A percentile compares a stretch with the other conserved stretches of the same genome.
These are phyloP conservation scores for Drosera capensis DNA, from an alignment of 148 eudicot species.

Conservation along the genomic window DNA sequence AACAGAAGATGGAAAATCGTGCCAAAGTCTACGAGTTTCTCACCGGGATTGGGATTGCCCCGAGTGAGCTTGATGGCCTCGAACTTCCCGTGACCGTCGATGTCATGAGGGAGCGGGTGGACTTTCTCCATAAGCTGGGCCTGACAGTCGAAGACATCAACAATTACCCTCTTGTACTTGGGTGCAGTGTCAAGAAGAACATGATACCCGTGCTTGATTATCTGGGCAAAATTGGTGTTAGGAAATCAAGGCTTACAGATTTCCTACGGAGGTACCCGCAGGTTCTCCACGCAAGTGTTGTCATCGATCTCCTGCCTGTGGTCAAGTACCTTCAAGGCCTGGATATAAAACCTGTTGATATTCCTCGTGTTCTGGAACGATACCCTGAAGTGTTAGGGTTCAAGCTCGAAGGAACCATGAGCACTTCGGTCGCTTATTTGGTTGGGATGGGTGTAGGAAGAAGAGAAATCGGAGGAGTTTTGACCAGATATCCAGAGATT, in stretches of 20 bases:
- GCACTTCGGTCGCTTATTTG: conserved; percentile 95
- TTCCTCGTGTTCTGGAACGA: conserved; percentile 72
- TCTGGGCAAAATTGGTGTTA: conserved; percentile 87
- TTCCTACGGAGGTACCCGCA: conserved; percentile 79
- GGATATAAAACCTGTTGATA: conserved; percentile 59
- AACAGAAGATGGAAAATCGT: conserved; percentile 65
- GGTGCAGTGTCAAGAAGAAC: conserved; percentile 97
- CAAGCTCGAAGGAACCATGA: conserved; percentile 99
- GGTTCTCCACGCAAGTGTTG: conserved; percentile 94
- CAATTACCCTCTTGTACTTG: conserved; percentile 93
- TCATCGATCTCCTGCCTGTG: conserved; percentile 87
- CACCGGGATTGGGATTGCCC: conserved; percentile 51
- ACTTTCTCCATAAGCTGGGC: conserved; percentile 78
- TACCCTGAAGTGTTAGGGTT: conserved; percentile 93
- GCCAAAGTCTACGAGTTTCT: conserved; percentile 76
- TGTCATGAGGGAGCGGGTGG: conserved; percentile 89
- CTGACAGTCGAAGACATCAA: conserved; percentile 85
- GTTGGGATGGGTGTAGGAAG: conserved; percentile 90
- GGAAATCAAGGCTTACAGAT: conserved; percentile 61
- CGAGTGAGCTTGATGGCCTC: conserved; percentile 92
- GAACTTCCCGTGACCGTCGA: conserved; percentile 95
- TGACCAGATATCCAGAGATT: conserved; percentile 76
- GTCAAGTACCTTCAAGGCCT: conserved; percentile 85
- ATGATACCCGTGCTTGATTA: conserved; percentile 97
- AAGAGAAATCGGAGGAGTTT: conserved; percentile 70